phyloP scores from a whole-genome alignment of 768 basidiomycete species.

The Russula dissimulans region DNA sequence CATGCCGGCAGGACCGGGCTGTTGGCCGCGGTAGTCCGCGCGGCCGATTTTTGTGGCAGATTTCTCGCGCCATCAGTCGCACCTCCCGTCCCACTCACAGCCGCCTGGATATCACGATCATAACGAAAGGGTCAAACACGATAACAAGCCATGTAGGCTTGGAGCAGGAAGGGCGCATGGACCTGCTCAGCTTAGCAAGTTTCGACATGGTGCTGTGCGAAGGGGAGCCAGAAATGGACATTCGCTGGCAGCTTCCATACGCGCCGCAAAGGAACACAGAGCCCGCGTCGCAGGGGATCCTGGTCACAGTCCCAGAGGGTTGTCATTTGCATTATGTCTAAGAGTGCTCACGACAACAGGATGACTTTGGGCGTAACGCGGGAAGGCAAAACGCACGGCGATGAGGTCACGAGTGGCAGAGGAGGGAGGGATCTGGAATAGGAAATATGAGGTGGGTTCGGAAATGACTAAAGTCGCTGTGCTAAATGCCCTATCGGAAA shows the following conservation, averaged over 20 bases:
- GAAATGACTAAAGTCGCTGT: not conserved
- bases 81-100: not conserved
- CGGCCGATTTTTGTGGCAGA: not conserved
- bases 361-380: not conserved
- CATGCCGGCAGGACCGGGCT: constrained; percentile 12
- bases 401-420: constrained; percentile 3
- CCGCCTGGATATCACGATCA: not conserved
- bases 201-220: not conserved
- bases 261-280: not conserved
- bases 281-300: not conserved
- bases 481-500: not conserved
- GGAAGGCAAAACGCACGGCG: not conserved
- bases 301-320: not conserved
- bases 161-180: not conserved
- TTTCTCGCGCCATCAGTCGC: not conserved
- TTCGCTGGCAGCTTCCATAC: constrained; percentile 16
- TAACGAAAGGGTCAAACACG: not conserved
- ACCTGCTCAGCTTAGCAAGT: not conserved
- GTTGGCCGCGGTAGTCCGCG: constrained; percentile 2
- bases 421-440: not conserved
- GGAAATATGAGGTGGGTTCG: constrained; percentile 15
- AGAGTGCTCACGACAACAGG: not conserved
- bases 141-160: not conserved
- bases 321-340: not conserved
- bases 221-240: constrained; percentile 9